Evolutionary conservation across 2,329 filamentous ascomycete species (phyloP), one percentile per base, ranked within the genome.

Genomic region (Stagonosporopsis tanaceti): DNA sequence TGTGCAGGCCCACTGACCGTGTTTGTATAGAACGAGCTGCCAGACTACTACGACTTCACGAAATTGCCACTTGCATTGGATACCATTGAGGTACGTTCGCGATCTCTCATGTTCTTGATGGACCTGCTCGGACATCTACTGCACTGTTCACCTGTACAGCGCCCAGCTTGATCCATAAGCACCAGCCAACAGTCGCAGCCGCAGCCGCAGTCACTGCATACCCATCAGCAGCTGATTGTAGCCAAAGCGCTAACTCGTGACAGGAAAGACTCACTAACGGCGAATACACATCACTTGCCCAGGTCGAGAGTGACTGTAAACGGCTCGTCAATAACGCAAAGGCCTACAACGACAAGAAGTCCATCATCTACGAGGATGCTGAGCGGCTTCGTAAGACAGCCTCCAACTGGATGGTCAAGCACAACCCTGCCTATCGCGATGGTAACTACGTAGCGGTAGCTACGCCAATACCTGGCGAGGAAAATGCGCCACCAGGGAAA

Each of bases 241-340:
- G 20, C 15, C 9, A 32, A 11, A 12, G 37, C 44, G 46, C 71
- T 73, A 47, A 73, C 53, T 45, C 22, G 15, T 32, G 42, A 28
- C 61, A 83, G 80, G 75, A 82, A 42, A 94, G 92, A 76, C 82
- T 97, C 47, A 83, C 86, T 50, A 82, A 85, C 47, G 81, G 85
- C 66, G 84, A 88, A 63, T 96, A 96, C 72, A 74, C 83, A 14
- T 89, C 80, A 48, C 82, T 97, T 46, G 87, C 91, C 6, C 83
- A 89, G 47, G 80, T 97, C 12, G 93, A 97, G 76, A 89, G 90
- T 70, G 93, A 93, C 73, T 85, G 94, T 72, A 96, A 95, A 80
- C 88, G 92, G 62, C 90, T 97, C 84, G 89, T 96, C 53, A 84
- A 87, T 63, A 97, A 96, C 71, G 91, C 91, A 34, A 96, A 96